Evolutionary conservation across 305 asterid species (phyloP), one percentile per base, ranked within the genome.

Genomic region (Rubia tinctorum): DNA sequence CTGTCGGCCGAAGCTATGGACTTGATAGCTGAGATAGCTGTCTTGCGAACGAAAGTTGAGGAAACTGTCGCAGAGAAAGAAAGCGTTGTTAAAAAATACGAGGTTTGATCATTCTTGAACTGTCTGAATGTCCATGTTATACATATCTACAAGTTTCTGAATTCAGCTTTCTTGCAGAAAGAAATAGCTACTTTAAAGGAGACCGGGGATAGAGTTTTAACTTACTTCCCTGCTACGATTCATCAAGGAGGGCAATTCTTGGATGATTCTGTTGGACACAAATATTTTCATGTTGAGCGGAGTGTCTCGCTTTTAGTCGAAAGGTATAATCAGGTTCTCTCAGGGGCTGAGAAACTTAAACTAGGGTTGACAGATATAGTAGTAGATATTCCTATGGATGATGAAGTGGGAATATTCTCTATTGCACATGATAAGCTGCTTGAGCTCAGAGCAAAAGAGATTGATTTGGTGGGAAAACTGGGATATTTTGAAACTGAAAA

Each of bases 401-500:
- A 89, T 80, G 96, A 89, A 76, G 75, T 80, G 69, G 89, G 84
- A 74, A 77, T 81, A 76, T 80, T 92, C 70, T 80, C 69, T 67
- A 49, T 73, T 76, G 90, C 88, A 74, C 85, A 83, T 51, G 88
- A 86, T 73, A 80, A 74, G 65, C 74, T 92, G 83, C 74, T 80
- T 51, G 96, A 90, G 80, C 79, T 87, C 40, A 85, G 79, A 82
- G 73, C 80, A 72, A 90, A 86, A 69, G 97, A 87, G 81, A 84
- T 78, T 55, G 83, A 83, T 73, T 78, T 88, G 82, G 63, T 78
- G 75, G 87, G 81, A 74, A 84, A 81, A 59, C 53, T 88, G 69
- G 84, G 87, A 83, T 83, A 75, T 81, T 82, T 87, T 79, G 88
- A 85, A 80, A 80, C 81, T 81, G 95, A 86, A 82, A 86, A 86